phyloP scores from a whole-genome alignment of 2,329 filamentous ascomycete species.

The Trichothecium sympodiale region DNA sequence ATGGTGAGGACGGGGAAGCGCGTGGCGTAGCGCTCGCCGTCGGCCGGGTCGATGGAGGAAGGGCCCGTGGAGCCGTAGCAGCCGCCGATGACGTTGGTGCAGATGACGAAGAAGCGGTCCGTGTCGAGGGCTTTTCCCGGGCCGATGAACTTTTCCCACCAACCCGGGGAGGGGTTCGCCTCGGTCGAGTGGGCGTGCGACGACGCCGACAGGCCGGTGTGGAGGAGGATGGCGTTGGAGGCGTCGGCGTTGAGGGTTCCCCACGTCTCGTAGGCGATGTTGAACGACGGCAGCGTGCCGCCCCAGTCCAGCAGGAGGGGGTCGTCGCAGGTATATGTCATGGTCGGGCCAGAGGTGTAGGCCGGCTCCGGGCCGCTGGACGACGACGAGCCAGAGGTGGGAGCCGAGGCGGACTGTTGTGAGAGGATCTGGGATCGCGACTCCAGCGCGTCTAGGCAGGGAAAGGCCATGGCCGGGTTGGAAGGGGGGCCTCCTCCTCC shows the following conservation, averaged over 20 bases:
- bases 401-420: slow-evolving; percentile 18
- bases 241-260: slow-evolving; percentile 67
- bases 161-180: slow-evolving; percentile 76
- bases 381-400: slow-evolving; percentile 28
- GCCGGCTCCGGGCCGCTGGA: slow-evolving; percentile 81
- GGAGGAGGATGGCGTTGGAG: slow-evolving; percentile 82
- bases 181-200: slow-evolving; percentile 93
- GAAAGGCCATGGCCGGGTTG: slow-evolving; percentile 81
- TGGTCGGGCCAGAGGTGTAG: slow-evolving; percentile 82
- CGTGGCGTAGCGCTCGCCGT: slow-evolving; percentile 82
- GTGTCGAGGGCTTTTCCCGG: slow-evolving; percentile 79
- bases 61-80: slow-evolving; percentile 95
- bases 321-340: slow-evolving; percentile 61
- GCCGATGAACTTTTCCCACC: slow-evolving; percentile 99
- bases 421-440: slow-evolving; percentile 64
- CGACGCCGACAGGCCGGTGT: slow-evolving; percentile 92
- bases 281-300: slow-evolving; percentile 77
- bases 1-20: slow-evolving; percentile 92
- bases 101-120: slow-evolving; percentile 83
- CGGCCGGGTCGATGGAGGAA: slow-evolving; percentile 74
- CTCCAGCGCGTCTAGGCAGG: slow-evolving; percentile 79
- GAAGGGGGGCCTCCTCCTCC: slow-evolving; percentile 39
- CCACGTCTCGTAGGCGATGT: slow-evolving; percentile 91
- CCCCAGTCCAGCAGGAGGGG: slow-evolving; percentile 88
- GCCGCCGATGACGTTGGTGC: slow-evolving; percentile 91